A percentile compares a stretch with the other conserved stretches of the same genome.
Conservation (phyloP, 2,329 filamentous ascomycete genomes). For the Sclerotinia trifoliorum region DNA sequence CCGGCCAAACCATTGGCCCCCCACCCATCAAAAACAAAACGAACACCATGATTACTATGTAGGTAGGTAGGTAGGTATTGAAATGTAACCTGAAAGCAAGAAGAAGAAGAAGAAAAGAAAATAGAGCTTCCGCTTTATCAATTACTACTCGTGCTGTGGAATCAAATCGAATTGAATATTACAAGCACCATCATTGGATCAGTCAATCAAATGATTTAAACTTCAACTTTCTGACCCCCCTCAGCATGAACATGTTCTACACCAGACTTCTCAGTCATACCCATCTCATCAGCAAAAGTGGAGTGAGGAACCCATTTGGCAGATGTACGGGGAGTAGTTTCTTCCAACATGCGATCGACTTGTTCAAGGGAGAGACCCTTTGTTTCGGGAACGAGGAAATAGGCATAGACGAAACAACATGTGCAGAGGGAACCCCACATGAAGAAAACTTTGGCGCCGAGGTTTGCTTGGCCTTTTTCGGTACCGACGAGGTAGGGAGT, state of each 20-base stretch:
- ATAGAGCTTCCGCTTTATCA: conserved; percentile 4
- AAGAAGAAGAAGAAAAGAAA: background rate
- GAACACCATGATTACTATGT: conserved; percentile 1
- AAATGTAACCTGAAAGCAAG: too few relatives aligned
- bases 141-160: background rate
- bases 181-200: background rate
- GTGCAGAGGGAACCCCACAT: conserved; percentile 61
- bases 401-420: conserved; percentile 55
- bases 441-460: conserved; percentile 46
- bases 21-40: too few relatives aligned
- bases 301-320: conserved; percentile 38
- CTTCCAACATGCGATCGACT: conserved; percentile 63
- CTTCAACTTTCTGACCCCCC: background rate
- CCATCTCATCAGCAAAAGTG: conserved; percentile 34
- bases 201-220: background rate
- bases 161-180: background rate
- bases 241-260: conserved; percentile 9
- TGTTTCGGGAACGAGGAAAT: conserved; percentile 66
- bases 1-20: too few relatives aligned
- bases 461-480: conserved; percentile 48
- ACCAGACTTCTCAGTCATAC: conserved; percentile 22
- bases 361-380: conserved; percentile 73
- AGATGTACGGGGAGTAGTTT: conserved; percentile 45
- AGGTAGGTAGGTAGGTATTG: too few relatives aligned
- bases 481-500: conserved; percentile 68